Conservation (phyloP, 768 basidiomycete species). For the Naganishia vishniacii region DNA sequence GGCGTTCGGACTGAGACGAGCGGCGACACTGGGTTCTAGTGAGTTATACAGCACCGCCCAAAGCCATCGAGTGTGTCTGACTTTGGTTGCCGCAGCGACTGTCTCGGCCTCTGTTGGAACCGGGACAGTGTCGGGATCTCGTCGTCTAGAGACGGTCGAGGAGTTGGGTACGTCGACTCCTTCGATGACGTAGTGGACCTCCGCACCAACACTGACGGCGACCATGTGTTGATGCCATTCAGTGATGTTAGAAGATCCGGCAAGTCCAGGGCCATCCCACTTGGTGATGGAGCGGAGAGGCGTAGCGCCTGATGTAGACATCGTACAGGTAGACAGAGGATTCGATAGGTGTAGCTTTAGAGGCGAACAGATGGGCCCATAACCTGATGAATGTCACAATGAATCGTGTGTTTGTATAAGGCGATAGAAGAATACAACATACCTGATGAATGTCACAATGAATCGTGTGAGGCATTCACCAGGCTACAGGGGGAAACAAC, state of each 20-base stretch:
- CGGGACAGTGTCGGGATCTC: not conserved
- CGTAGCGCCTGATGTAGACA: too few relatives aligned
- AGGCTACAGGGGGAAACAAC: slow-evolving; percentile 10
- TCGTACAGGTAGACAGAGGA: too few relatives aligned
- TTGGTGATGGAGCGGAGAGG: too few relatives aligned
- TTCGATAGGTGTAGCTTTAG: too few relatives aligned
- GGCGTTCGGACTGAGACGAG: not conserved
- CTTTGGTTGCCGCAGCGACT: not conserved
- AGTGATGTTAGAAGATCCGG: not conserved
- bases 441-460: slow-evolving; percentile 13
- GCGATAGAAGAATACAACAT: too few relatives aligned
- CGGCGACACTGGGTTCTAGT: not conserved
- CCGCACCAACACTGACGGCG: not conserved
- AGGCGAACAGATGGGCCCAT: too few relatives aligned
- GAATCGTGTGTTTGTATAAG: too few relatives aligned
- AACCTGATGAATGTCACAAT: slow-evolving; percentile 11
- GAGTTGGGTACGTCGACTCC: not conserved
- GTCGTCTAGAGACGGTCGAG: not conserved
- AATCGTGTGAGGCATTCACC: slow-evolving; percentile 16
- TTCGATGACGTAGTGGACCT: not conserved
- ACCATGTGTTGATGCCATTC: not conserved
- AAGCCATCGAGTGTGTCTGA: not conserved
- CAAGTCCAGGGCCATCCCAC: too few relatives aligned
- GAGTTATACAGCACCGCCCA: not conserved
- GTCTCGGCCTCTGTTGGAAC: not conserved